These are phyloP conservation scores for Medicago truncatula DNA, from an alignment of 306 rosid species.

Conservation along the genomic window DNA sequence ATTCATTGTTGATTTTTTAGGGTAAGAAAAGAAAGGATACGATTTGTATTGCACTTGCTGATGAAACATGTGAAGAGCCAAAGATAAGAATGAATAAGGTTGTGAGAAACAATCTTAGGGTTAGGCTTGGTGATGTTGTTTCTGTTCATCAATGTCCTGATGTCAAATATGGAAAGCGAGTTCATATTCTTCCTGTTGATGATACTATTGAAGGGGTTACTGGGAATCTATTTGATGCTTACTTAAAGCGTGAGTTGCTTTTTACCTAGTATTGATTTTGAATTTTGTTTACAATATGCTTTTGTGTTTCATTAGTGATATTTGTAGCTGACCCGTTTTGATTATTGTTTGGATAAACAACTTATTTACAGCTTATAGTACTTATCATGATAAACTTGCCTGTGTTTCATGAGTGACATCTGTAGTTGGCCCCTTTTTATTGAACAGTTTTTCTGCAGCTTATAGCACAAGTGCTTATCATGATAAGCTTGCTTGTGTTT, in stretches of 20 bases:
- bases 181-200: constrained; percentile 91
- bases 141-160: constrained; percentile 96
- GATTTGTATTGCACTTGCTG: constrained; percentile 91
- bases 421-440: background rate
- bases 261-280: background rate
- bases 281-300: too few species aligned
- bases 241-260: constrained; percentile 78
- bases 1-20: constrained; percentile 44
- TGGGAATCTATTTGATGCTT: constrained; percentile 86
- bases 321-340: background rate
- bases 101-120: constrained; percentile 89
- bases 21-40: constrained; percentile 94
- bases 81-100: constrained; percentile 97
- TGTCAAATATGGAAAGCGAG: constrained; percentile 93
- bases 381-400: too few species aligned
- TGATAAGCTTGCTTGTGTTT: too few species aligned
- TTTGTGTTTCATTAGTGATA: background rate
- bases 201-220: constrained; percentile 96
- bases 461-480: too few species aligned
- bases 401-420: background rate
- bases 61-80: constrained; percentile 88
- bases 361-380: too few species aligned
- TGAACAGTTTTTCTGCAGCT: too few species aligned
- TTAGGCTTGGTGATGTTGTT: constrained; percentile 95
- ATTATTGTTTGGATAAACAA: background rate